These are phyloP conservation scores for Henningerozyma blattae DNA, from an alignment of 805 yeast species.

Conservation along the genomic window DNA sequence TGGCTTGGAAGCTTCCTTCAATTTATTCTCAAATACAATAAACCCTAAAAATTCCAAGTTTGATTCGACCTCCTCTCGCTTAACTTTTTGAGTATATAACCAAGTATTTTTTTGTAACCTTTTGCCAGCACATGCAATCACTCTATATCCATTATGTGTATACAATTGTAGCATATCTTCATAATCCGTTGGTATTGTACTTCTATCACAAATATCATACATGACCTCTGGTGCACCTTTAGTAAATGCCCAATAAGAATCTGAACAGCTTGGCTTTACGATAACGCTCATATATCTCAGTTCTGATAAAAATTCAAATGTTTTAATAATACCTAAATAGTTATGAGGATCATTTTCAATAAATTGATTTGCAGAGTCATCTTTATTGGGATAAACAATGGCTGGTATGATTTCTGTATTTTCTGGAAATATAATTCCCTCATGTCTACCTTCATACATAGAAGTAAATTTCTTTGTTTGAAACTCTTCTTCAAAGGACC, in stretches of 20 bases:
- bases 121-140: slow-evolving; percentile 85
- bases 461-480: slow-evolving; percentile 27
- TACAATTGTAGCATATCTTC: slow-evolving; percentile 66
- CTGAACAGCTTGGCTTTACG: slow-evolving; percentile 34
- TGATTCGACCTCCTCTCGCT: slow-evolving; percentile 58
- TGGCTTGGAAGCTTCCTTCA: slow-evolving; percentile 54
- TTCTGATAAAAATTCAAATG: slow-evolving; percentile 74
- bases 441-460: slow-evolving; percentile 27
- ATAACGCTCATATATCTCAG: slow-evolving; percentile 87
- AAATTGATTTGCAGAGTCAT: slow-evolving; percentile 21
- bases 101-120: slow-evolving; percentile 32
- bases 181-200: slow-evolving; percentile 62
- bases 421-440: slow-evolving; percentile 30
- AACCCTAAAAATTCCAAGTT: slow-evolving; percentile 73
- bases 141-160: slow-evolving; percentile 90
- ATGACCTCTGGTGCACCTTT: slow-evolving; percentile 98
- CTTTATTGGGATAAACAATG: slow-evolving; percentile 33
- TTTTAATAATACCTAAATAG: slow-evolving; percentile 36
- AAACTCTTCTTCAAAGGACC: slow-evolving; percentile 64
- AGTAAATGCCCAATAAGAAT: slow-evolving; percentile 43
- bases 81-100: slow-evolving; percentile 35
- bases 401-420: slow-evolving; percentile 35
- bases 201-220: slow-evolving; percentile 59
- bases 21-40: slow-evolving; percentile 82
- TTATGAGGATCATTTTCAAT: slow-evolving; percentile 25